Conservation (phyloP, 1,139 yeast genomes). For the Magnusiomyces tetraspermus region DNA sequence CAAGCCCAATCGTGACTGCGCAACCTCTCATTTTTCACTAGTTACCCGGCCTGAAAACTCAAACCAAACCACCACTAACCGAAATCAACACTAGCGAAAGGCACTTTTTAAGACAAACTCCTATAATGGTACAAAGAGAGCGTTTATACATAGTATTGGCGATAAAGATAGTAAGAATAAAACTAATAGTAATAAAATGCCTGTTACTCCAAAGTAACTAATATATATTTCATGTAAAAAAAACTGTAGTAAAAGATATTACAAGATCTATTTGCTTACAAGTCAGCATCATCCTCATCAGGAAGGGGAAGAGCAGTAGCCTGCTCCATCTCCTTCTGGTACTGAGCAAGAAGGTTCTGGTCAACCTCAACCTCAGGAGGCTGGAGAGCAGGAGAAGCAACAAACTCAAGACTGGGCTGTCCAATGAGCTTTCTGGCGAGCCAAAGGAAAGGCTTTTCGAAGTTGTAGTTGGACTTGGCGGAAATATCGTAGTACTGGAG, state of each 20-base stretch:
- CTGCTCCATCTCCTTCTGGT: constrained; percentile 99
- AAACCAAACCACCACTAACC: background rate
- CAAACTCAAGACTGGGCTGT: constrained; percentile 95
- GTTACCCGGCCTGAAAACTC: background rate
- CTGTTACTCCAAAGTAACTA: background rate
- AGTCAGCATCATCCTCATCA: constrained; percentile 99
- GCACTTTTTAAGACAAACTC: too few relatives aligned
- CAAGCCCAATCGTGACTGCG: background rate
- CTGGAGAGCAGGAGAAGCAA: constrained; percentile 98
- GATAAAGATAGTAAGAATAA: too few relatives aligned
- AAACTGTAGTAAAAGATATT: too few relatives aligned
- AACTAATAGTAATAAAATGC: too few relatives aligned
- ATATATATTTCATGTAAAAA: too few relatives aligned
- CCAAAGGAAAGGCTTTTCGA: constrained; percentile 99
- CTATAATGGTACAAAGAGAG: too few relatives aligned
- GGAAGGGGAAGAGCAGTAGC: constrained; percentile 99
- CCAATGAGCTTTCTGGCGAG: constrained; percentile 99
- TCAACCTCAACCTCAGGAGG: constrained; percentile 99
- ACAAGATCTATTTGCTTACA: constrained; percentile 51
- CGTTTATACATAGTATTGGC: too few relatives aligned
- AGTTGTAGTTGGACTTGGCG: constrained; percentile 98
- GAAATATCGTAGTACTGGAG: constrained; percentile 98
- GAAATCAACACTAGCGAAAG: too few relatives aligned
- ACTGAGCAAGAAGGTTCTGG: constrained; percentile 90
- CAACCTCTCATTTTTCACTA: too few relatives aligned